Base-by-base conservation (phyloP, 202 grass and related monocot genomes). In the Setaria italica region DNA sequence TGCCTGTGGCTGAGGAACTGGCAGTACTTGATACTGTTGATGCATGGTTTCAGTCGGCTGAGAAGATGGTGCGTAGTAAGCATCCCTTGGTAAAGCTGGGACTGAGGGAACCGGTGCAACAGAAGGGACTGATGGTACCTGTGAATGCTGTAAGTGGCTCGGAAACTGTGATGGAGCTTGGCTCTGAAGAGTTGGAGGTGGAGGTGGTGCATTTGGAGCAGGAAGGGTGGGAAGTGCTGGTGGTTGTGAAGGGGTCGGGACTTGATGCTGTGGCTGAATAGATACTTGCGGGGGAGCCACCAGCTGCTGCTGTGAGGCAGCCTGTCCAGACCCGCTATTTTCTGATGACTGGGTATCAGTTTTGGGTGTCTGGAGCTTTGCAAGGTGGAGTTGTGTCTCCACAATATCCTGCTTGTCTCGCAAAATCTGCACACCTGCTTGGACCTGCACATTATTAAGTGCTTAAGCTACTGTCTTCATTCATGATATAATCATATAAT, bases 341-440 rank as follows among this genome's bases (percentile, higher is more conserved):
- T 96, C 90, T 46, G 80, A 86, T 29, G 81, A 68, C 68, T 85
- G 77, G 34, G 58, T 37, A 78, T 90, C 86, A 25, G 76, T 60
- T 88, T 93, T 87, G 4, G 87, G 57, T 59, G 66, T 30, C 63
- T 94, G 92, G 37, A 99, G 57, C 68, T 93, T 94, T 37, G 92
- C 83, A 77, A 94, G 92, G 7, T 92, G 93, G 41, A 96, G 62
- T 68, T 92, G 97, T 41, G 87, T 88, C 83, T 99, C 94, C 41
- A 91, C 84, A 74, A 92, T 94, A 72, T 93, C 89, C 81, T 99
- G 97, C 39, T 96, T 96, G 89, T 96, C 94, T 3, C 92, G 83
- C 37, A 99, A 54, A 88, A 96, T 89, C 57, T 93, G 94, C n/a
- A 96, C 94, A 67, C 88, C 90, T 47, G 83, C 71, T 85, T 96